Base-by-base conservation (phyloP, 2,329 filamentous ascomycete species). In the Xenosphaeropsis pyriputrescens region DNA sequence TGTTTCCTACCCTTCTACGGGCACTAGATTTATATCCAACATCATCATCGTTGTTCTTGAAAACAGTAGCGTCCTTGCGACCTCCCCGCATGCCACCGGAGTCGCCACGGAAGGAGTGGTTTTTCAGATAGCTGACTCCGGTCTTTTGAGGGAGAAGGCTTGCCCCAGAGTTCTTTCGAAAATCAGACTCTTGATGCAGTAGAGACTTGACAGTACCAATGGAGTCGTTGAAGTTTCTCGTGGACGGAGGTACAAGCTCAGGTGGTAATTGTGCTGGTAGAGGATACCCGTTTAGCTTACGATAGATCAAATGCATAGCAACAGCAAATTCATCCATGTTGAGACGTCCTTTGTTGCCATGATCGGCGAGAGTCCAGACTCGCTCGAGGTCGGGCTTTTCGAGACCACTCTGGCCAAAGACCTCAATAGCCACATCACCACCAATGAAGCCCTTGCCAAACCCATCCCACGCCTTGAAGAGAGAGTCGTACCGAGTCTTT, bases 241-340 rank as follows among this genome's bases (percentile, higher is more conserved):
- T 94, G 2, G 91, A 96, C 2, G 91, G 91, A 16, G 91, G 91
- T 6, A 96, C 79, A 42, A 98, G 73, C 64, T 98, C 91, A 1
- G 91, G 76, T 7, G 91, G 91, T 9, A 98, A 69, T 33, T 80
- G 79, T 51, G 78, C 83, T 13, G 91, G 91, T 22, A 96, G 70
- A 2, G 89, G 88, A 53, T 96, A 96, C 29, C 89, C 89, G 51
- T 98, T 96, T 38, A 98, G 70, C 56, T 93, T 94, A 50, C 91
- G 75, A 63, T 98, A 98, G 51, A 98, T 98, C 60, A 98, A 65
- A 69, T 98, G 91, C 91, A 98, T 98, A 8, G 88, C 86, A 37
- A 98, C 89, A 7, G 91, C 88, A 54, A 98, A 98, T 54, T 98
- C 91, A 55, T 98, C 91, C 52, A 96, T 74, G 51, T 98, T 88